phyloP scores from a whole-genome alignment of 257 asterid species.

The Ocimum tenuiflorum region DNA sequence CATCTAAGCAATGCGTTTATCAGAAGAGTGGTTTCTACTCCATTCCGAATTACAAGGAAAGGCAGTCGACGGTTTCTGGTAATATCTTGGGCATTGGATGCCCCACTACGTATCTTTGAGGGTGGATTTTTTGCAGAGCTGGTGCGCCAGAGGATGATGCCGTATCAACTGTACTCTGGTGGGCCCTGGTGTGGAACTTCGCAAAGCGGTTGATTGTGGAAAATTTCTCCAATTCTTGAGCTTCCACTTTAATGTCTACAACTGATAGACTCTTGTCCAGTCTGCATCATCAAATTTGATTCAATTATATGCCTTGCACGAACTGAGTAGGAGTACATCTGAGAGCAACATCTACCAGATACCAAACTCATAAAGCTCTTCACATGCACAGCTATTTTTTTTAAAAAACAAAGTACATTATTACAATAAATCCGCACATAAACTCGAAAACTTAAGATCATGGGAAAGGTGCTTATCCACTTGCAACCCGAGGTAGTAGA shows the following conservation, averaged over 20 bases:
- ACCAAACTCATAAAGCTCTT: background rate
- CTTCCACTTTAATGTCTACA: constrained; percentile 40
- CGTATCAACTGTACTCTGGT: constrained; percentile 23
- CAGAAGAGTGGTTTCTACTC: constrained; percentile 1
- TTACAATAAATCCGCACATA: no score
- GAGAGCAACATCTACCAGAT: background rate
- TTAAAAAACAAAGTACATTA: no score
- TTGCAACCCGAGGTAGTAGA: no score
- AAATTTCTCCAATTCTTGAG: constrained; percentile 55
- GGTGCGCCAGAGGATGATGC: constrained; percentile 29
- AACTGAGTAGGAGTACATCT: background rate
- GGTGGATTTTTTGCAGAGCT: constrained; percentile 17
- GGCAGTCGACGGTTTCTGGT: constrained; percentile 44
- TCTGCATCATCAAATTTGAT: constrained; percentile 40
- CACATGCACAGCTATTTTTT: constrained; percentile 13
- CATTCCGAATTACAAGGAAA: constrained; percentile 44
- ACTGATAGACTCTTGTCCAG: constrained; percentile 42
- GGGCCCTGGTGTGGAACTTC: constrained; percentile 47
- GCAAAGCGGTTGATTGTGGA: constrained; percentile 55
- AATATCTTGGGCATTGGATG: constrained; percentile 51
- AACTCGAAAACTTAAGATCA: no score
- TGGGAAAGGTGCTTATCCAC: no score
- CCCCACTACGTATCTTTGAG: constrained; percentile 47
- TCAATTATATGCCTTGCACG: background rate
- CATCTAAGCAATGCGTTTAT: background rate